Conservation (phyloP, 2,329 filamentous ascomycete species). For the Epichloe aotearoae region DNA sequence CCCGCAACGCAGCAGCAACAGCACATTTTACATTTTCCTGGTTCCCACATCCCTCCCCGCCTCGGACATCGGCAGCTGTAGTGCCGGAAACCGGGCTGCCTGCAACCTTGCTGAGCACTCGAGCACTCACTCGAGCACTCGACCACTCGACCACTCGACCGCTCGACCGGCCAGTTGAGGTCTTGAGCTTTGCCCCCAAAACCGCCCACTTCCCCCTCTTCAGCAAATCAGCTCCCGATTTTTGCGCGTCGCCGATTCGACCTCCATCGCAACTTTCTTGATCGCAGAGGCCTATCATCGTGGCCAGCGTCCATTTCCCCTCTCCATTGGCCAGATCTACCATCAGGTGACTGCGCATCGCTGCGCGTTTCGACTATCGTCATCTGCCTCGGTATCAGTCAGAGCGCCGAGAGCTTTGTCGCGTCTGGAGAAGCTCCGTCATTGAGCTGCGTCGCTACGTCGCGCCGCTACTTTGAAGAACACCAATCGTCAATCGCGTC, state of each 20-base stretch:
- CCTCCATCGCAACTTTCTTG: constrained; percentile 23
- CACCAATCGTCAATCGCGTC: constrained; percentile 1
- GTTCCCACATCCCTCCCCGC: neutral
- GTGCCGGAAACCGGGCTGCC: constrained; percentile 4
- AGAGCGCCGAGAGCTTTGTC: constrained; percentile 10
- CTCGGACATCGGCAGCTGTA: constrained; percentile 7
- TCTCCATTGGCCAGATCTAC: constrained; percentile 32
- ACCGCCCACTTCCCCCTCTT: constrained; percentile 9
- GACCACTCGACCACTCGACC: too few species aligned
- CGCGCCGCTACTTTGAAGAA: constrained; percentile 5
- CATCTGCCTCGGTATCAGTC: constrained; percentile 13
- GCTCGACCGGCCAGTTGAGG: neutral
- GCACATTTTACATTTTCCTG: neutral
- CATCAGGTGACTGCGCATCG: constrained; percentile 37
- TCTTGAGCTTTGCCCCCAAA: constrained; percentile 8
- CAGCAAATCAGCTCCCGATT: constrained; percentile 39
- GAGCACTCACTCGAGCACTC: too few species aligned
- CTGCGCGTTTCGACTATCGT: constrained; percentile 9
- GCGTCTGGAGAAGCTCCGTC: constrained; percentile 3
- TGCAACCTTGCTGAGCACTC: constrained; percentile 2
- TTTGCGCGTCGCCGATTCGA: constrained; percentile 20
- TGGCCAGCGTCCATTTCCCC: constrained; percentile 26
- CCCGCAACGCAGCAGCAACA: neutral
- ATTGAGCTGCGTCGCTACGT: constrained; percentile 9
- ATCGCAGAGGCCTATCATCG: constrained; percentile 39